Base-by-base conservation (phyloP, 768 basidiomycete genomes). In the Dentipellis sp. region DNA sequence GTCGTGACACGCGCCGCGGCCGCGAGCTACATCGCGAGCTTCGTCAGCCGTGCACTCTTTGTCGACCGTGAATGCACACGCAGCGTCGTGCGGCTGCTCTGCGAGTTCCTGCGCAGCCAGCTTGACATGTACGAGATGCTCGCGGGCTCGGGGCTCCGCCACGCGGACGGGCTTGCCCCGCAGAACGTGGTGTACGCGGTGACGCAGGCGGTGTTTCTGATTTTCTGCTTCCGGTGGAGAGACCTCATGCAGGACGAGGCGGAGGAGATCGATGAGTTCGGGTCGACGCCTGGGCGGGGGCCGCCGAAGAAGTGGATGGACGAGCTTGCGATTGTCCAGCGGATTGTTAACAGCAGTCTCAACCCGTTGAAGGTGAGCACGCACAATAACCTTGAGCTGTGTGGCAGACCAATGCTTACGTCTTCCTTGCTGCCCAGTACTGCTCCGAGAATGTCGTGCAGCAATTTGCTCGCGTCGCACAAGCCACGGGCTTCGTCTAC, bases 151-250 rank as follows among this genome's bases (percentile, higher is more conserved):
- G 69, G 69, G 5, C 76, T 75, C 8, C 61, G 62, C 34, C 66
- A 61, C 51, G 68, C 60, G 50, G 64, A 66, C 1, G 65, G 64
- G 38, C 70, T 71, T 50, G 66, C 70, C 5, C 72, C 76, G n/a
- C 73, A 87, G 62, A 81, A 79, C 23, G 80, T 95, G 17, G 97
- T 97, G 67, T 97, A 97, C 67, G 93, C 94, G 2, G 87, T 95
- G 35, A 73, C 84, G 0, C 97, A 98, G 65, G 86, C 94, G 0
- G 82, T 94, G 10, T 94, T 99, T 67, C 78, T 98, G 60, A 92
- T 99, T 60, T 99, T 99, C 69, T 98, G 97, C 69, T 99, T 98
- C 72, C 77, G 97, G 10, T 98, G 95, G 95, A 74, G 91, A 58
- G 97, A 98, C 61, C 72, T 98, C 37, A 68, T 81, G 42, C 76